Evolutionary conservation across 2,329 filamentous ascomycete species (phyloP).

Genomic region (Stachybotrys chartarum): DNA sequence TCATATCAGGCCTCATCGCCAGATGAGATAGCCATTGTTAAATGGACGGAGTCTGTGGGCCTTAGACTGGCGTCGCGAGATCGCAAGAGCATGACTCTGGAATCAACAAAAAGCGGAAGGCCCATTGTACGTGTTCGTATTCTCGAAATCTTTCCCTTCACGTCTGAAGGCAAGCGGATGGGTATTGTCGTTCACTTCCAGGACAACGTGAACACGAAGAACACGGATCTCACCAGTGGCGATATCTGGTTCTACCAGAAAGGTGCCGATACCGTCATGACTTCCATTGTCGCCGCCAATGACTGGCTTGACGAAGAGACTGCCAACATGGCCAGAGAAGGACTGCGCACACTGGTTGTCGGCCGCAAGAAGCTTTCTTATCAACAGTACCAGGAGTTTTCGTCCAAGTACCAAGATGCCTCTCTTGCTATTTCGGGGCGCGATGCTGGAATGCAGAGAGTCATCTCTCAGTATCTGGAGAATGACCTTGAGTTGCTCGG

Average conservation of each 20-base stretch:
- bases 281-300: slow-evolving; percentile 87
- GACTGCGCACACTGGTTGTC: slow-evolving; percentile 85
- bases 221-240: slow-evolving; percentile 46
- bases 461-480: slow-evolving; percentile 77
- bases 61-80: slow-evolving; percentile 79
- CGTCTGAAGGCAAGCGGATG: slow-evolving; percentile 96
- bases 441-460: slow-evolving; percentile 72
- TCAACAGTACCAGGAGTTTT: slow-evolving; percentile 77
- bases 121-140: slow-evolving; percentile 80
- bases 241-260: slow-evolving; percentile 99
- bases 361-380: slow-evolving; percentile 80
- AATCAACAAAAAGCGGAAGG: slow-evolving; percentile 66
- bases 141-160: slow-evolving; percentile 93
- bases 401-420: slow-evolving; percentile 66
- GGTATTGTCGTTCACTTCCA: slow-evolving; percentile 89
- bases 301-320: slow-evolving; percentile 99
- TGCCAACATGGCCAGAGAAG: slow-evolving; percentile 98
- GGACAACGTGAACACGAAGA: slow-evolving; percentile 41
- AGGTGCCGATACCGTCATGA: slow-evolving; percentile 97
- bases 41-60: slow-evolving; percentile 90
- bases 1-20: slow-evolving; percentile 96
- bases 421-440: slow-evolving; percentile 73
- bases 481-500: slow-evolving; percentile 84
- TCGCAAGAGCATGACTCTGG: slow-evolving; percentile 75
- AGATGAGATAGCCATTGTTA: slow-evolving; percentile 96